Base-by-base conservation (phyloP, 164 flowering plant species). In the Vitis amurensis region DNA sequence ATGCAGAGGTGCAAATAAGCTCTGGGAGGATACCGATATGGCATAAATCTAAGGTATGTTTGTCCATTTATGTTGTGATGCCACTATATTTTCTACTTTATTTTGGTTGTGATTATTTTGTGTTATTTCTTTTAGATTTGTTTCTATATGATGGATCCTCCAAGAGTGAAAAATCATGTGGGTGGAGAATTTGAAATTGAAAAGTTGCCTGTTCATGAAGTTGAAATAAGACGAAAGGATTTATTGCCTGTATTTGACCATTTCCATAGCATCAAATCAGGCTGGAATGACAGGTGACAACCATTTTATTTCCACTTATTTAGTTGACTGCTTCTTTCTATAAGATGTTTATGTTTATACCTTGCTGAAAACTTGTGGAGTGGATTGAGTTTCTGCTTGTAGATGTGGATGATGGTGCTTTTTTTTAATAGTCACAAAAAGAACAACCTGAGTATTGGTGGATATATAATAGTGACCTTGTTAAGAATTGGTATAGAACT, bases 1-100 rank as follows among this genome's bases (percentile, higher is more conserved):
- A 92, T 73, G 95, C 95, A 9, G 99, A 94, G 73, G 89, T 94
- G 77, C 95, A 91, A 76, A 80, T 90, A 65, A 85, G 72, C 71
- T 78, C 89, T 59, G 78, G 83, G 48, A 81, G 82, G 73, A 66
- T 81, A 64, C 88, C 93, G 50, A 76, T 90, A 68, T 94, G 97
- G 97, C 91, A 88, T 69, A 91, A 84, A 12, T 74, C 95, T 17
- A 83, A 88, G 95, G 99, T 93, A 80, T 50, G 15, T 72, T 47
- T 67, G 11, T 27, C 44, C 44, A 9, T 66, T 37, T 60, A 47
- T 30, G 59, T 68, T 75, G 13, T 62, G 16, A 9, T 69, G 11
- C 57, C 50, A 61, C 0, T 17, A 52, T 57, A 57, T 12, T 61
- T 31, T 53, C 9, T 64, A 30, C 66, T 14, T 53, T 17, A 69